These are phyloP conservation scores for Chalaropsis ovoidea DNA, from an alignment of 2,329 filamentous ascomycete species.

Conservation along the genomic window DNA sequence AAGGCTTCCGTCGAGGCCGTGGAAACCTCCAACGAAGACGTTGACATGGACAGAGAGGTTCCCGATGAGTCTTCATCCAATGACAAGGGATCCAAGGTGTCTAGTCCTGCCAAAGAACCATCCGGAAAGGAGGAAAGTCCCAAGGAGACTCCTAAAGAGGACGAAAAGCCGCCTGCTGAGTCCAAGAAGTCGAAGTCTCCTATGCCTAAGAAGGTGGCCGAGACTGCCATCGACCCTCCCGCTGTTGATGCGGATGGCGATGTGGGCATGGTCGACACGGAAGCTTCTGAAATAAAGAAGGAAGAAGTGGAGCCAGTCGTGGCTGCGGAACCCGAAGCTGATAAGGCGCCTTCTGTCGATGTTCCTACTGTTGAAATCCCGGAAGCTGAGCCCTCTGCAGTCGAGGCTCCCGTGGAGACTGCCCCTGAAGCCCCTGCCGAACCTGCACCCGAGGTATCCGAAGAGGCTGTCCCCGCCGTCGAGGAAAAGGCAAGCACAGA, in stretches of 20 bases:
- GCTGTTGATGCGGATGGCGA: constrained; percentile 21
- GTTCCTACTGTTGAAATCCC: neutral
- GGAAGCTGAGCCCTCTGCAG: neutral
- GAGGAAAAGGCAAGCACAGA: neutral
- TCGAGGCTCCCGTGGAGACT: neutral
- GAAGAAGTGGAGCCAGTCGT: constrained; percentile 20
- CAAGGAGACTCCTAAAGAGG: constrained; percentile 25
- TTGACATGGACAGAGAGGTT: constrained; percentile 32
- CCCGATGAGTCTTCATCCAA: constrained; percentile 25
- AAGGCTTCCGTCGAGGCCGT: constrained; percentile 29
- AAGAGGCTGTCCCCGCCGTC: neutral
- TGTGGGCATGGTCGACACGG: constrained; percentile 22
- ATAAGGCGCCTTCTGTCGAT: neutral
- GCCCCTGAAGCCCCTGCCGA: neutral
- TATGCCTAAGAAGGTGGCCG: neutral
- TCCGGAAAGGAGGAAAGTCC: constrained; percentile 28
- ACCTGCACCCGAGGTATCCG: neutral
- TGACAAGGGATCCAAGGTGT: constrained; percentile 27
- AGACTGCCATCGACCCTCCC: constrained; percentile 24
- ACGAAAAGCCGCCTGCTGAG: constrained; percentile 26
- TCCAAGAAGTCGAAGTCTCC: constrained; percentile 18
- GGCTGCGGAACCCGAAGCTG: constrained; percentile 4
- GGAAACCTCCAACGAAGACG: constrained; percentile 39
- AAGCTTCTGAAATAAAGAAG: constrained; percentile 18
- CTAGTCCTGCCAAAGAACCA: constrained; percentile 28